Evolutionary conservation across 2,329 filamentous ascomycete genomes (phyloP), one percentile per base, ranked within the genome.

Genomic region (Diaporthe batatas): DNA sequence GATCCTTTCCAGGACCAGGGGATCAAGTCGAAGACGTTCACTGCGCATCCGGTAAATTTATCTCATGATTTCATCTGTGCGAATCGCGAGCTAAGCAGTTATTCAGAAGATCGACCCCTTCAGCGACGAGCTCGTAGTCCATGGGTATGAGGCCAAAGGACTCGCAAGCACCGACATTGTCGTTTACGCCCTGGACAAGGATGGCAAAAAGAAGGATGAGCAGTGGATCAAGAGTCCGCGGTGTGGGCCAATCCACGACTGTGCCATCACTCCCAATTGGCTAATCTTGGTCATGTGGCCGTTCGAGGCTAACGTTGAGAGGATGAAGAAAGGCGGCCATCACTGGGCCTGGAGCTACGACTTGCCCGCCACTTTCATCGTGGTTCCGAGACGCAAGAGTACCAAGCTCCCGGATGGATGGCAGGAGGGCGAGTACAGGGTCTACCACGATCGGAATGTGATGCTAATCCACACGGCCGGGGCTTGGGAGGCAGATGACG

Each of bases 391-490:
- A 7, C 73, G 72, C 21, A 70, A 68, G 51, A 67, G 62, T 14
- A 73, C 73, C 2, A 69, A 51, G 3, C 72, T 75, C 5, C 78
- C 76, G 1, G 34, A 72, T 1, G 76, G 76, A 1, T 79, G 78
- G 79, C 70, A 73, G 25, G 69, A 54, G 1, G 77, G 76, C 1
- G 78, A 79, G 72, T 73, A 75, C 25, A 59, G 77, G 2, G 34
- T 77, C 11, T 78, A 79, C 64, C 51, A 72, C 18, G 75, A 74
- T 71, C 62, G 76, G 12, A 76, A 79, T 59, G 70, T 80, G 55
- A 83, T 85, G 76, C 80, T 82, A 23, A 81, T 83, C 47, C 84
- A 85, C 76, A 81, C 83, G 2, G 84, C 82, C 6, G 82, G 81
- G 14, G 81, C 81, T 2, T 86, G 83, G 78, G 84, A 86, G 77